Base-by-base conservation (phyloP, 306 rosid genomes). In the Quercus gilva region DNA sequence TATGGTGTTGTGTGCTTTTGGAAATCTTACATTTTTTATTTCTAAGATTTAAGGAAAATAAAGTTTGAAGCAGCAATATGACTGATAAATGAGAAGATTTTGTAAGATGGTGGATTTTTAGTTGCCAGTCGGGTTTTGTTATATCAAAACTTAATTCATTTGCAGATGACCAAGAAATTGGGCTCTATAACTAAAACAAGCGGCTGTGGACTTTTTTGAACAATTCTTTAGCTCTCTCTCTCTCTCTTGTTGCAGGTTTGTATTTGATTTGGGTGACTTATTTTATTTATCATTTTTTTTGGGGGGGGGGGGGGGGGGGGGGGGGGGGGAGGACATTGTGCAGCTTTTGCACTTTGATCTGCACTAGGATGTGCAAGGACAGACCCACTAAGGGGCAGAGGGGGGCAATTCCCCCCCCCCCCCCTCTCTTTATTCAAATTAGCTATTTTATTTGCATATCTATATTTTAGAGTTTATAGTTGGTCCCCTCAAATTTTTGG, bases 341-440 rank as follows among this genome's bases (percentile, higher is more conserved):
- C 87, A 95, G 97, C 96, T 92, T 81, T 95, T 95, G 88, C 98
- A 92, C 87, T 95, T 95, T 86, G 99, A 92, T 81, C 94, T 95
- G 80, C 98, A 95, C n/a, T n/a, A n/a, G n/a, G n/a, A n/a, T n/a
- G n/a, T n/a, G n/a, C n/a, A n/a, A n/a, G n/a, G n/a, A n/a, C n/a
- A n/a, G n/a, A n/a, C n/a, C n/a, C n/a, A n/a, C n/a, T n/a, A n/a
- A n/a, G n/a, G n/a, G n/a, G n/a, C n/a, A n/a, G n/a, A n/a, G n/a
- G n/a, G n/a, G n/a, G n/a, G n/a, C n/a, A n/a, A n/a, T n/a, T n/a
- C n/a, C n/a, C n/a, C n/a, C n/a, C n/a, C n/a, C n/a, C n/a, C n/a
- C n/a, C n/a, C n/a, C n/a, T n/a, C n/a, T n/a, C n/a, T n/a, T n/a
- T n/a, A n/a, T n/a, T n/a, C n/a, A n/a, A n/a, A n/a, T n/a, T n/a